phyloP scores from a whole-genome alignment of 768 basidiomycete species.

The Suillus alpinus region DNA sequence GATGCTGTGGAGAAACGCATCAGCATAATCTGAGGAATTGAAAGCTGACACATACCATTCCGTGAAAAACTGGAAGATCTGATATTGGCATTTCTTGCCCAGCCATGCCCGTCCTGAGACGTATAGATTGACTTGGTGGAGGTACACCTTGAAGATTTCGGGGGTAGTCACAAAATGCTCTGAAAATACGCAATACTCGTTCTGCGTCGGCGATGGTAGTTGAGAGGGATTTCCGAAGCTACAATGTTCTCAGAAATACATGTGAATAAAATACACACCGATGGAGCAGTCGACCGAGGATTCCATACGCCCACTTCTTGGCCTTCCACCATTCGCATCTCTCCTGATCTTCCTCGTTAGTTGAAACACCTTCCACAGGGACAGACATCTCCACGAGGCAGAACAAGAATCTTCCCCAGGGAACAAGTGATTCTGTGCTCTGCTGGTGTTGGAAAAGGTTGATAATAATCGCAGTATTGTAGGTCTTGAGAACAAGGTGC shows the following conservation, averaged over 20 bases:
- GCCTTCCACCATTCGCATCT: constrained; percentile 85
- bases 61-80: constrained; percentile 81
- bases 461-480: constrained; percentile 78
- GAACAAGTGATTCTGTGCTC: constrained; percentile 68
- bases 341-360: constrained; percentile 74
- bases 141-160: constrained; percentile 80
- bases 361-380: constrained; percentile 62
- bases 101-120: constrained; percentile 75
- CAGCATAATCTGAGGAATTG: constrained; percentile 5
- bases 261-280: constrained; percentile 38
- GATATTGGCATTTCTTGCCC: constrained; percentile 79
- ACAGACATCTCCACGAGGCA: constrained; percentile 71
- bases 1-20: constrained; percentile 32
- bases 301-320: constrained; percentile 92
- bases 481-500: constrained; percentile 84
- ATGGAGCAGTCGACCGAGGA: constrained; percentile 70
- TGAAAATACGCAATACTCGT: constrained; percentile 69
- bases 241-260: constrained; percentile 8
- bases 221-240: constrained; percentile 89
- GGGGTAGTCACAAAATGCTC: constrained; percentile 74
- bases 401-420: constrained; percentile 86
- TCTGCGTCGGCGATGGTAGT: constrained; percentile 68
- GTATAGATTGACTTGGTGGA: constrained; percentile 61
- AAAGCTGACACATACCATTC: constrained; percentile 61
- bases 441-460: constrained; percentile 75